These are phyloP conservation scores for Grigorovia jiainica DNA, from an alignment of 805 yeast genomes.

Conservation along the genomic window DNA sequence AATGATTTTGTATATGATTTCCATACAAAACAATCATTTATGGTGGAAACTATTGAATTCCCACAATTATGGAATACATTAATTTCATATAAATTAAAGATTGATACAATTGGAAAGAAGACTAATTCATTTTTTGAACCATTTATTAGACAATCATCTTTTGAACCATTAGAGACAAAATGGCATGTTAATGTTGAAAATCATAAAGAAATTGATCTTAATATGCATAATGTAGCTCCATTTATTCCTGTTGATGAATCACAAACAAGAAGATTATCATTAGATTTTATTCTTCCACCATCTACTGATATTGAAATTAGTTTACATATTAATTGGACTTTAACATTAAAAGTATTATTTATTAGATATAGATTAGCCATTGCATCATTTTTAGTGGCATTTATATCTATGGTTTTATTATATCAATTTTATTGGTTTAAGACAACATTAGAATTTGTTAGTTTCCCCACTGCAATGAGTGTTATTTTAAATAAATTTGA, in stretches of 20 bases:
- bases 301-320: conserved; percentile 8
- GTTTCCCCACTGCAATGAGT: conserved; percentile 39
- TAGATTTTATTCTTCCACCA: conserved; percentile 19
- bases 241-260: conserved; percentile 39
- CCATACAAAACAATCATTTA: not conserved
- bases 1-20: conserved; percentile 5
- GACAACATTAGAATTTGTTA: conserved; percentile 31
- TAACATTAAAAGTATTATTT: conserved; percentile 58
- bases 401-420: conserved; percentile 42
- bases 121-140: conserved; percentile 38
- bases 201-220: conserved; percentile 31
- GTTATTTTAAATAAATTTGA: conserved; percentile 27
- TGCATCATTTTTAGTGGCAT: conserved; percentile 58
- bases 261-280: conserved; percentile 13
- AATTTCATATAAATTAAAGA: conserved; percentile 15
- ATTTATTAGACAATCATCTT: conserved; percentile 55
- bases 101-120: conserved; percentile 1
- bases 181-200: conserved; percentile 55
- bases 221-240: conserved; percentile 60
- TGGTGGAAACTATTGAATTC: conserved; percentile 13
- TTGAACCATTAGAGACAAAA: conserved; percentile 63
- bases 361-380: conserved; percentile 69
- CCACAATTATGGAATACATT: conserved; percentile 25
- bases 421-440: conserved; percentile 45
- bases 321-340: conserved; percentile 17